These are phyloP conservation scores for Botrytis deweyae DNA, from an alignment of 2,329 filamentous ascomycete genomes.

Conservation along the genomic window DNA sequence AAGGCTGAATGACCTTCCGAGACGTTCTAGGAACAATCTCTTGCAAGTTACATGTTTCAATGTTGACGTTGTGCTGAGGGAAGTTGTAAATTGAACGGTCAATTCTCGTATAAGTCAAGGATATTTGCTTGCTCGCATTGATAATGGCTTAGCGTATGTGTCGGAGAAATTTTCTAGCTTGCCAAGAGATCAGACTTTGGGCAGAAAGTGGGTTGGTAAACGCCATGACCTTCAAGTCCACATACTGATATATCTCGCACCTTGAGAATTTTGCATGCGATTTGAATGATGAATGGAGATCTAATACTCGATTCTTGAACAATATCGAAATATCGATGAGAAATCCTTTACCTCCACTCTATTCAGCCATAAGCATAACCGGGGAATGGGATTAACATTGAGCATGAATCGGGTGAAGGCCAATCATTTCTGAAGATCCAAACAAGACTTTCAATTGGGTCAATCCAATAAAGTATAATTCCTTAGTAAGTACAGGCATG, in stretches of 20 bases:
- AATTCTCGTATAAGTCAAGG: background rate
- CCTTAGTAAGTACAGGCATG: background rate
- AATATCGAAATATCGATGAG: background rate
- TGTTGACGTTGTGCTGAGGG: background rate
- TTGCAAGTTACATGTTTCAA: constrained; percentile 13
- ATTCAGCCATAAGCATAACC: background rate
- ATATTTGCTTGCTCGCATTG: background rate
- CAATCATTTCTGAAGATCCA: background rate
- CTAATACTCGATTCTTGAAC: background rate
- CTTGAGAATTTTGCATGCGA: background rate
- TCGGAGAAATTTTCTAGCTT: background rate
- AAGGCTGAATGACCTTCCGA: background rate
- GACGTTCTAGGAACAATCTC: background rate
- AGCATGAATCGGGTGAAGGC: background rate
- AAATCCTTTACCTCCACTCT: background rate
- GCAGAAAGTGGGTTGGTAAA: background rate
- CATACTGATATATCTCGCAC: background rate
- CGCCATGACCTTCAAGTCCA: background rate
- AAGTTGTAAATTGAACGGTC: background rate
- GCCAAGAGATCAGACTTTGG: background rate
- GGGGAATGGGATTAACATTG: background rate
- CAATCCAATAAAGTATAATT: background rate
- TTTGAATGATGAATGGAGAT: background rate
- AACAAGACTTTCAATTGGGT: background rate
- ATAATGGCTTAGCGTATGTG: background rate